A percentile compares a stretch with the other conserved stretches of the same genome.
Conservation (phyloP, 768 basidiomycete genomes). For the Boletus rubropictus region DNA sequence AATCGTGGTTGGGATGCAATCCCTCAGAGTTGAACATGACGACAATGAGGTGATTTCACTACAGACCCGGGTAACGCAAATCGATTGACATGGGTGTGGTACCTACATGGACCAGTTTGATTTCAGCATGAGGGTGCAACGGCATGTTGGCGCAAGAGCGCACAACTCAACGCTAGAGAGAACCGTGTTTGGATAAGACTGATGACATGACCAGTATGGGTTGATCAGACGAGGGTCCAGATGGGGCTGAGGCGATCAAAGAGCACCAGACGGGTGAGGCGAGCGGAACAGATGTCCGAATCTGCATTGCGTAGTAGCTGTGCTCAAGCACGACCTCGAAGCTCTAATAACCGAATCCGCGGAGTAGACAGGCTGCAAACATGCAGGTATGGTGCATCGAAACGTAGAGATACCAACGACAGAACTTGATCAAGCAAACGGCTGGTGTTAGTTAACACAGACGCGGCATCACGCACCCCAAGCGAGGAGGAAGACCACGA, state of each 20-base stretch:
- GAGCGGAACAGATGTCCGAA: background rate
- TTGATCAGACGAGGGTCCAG: conserved; percentile 2
- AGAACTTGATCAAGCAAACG: background rate
- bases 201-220: background rate
- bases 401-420: conserved; percentile 5
- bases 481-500: conserved; percentile 8
- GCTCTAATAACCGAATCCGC: background rate
- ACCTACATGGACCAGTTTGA: conserved; percentile 5
- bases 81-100: conserved; percentile 14
- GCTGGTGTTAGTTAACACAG: background rate
- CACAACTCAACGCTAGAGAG: background rate
- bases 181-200: background rate
- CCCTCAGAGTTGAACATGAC: conserved; percentile 8
- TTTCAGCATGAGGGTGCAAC: conserved; percentile 6
- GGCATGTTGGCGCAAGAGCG: conserved; percentile 9
- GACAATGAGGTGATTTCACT: conserved; percentile 24
- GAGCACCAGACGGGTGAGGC: conserved; percentile 5
- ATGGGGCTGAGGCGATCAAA: conserved; percentile 1
- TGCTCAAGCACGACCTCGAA: background rate
- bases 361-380: conserved; percentile 8
- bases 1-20: conserved; percentile 1
- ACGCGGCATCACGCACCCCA: conserved; percentile 1
- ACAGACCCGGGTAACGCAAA: conserved; percentile 5
- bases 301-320: background rate
- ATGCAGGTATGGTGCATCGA: conserved; percentile 21